These are phyloP conservation scores for Sphagnum tenellum DNA, from an alignment of 225 moss, liverwort and hornwort species.

Conservation along the genomic window DNA sequence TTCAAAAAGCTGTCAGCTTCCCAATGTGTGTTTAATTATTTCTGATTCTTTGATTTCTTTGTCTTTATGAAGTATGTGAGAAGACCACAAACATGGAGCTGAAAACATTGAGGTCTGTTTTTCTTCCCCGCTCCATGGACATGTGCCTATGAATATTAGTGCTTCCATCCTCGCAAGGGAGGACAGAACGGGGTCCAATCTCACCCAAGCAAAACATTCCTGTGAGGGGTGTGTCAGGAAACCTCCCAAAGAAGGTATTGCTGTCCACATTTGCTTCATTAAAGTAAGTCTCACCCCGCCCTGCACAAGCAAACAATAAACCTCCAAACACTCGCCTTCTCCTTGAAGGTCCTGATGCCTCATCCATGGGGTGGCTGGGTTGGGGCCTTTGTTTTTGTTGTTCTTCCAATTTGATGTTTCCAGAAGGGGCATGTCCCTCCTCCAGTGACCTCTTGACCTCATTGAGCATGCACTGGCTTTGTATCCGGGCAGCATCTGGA, in stretches of 20 bases:
- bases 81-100: conserved; percentile 11
- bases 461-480: conserved; percentile 4
- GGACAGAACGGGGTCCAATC: conserved; percentile 6
- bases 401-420: not conserved
- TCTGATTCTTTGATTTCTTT: not conserved
- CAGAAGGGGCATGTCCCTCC: not conserved
- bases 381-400: not conserved
- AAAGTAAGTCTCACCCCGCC: conserved; percentile 9
- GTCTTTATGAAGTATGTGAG: conserved; percentile 2
- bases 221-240: conserved; percentile 4
- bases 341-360: not conserved
- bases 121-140: conserved; percentile 3
- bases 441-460: conserved; percentile 4
- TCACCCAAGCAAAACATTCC: conserved; percentile 13
- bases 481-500: conserved; percentile 7
- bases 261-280: conserved; percentile 10
- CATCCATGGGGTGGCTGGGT: no score
- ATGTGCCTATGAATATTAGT: conserved; percentile 6
- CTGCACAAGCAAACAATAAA: conserved; percentile 7
- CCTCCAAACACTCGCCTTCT: conserved; percentile 9
- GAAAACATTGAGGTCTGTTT: conserved; percentile 8
- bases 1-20: no score
- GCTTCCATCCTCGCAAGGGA: conserved; percentile 8
- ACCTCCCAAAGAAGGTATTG: conserved; percentile 5
- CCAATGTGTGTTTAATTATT: no score